Evolutionary conservation across 2,329 filamentous ascomycete genomes (phyloP).

Genomic region (Penicillium expansum): DNA sequence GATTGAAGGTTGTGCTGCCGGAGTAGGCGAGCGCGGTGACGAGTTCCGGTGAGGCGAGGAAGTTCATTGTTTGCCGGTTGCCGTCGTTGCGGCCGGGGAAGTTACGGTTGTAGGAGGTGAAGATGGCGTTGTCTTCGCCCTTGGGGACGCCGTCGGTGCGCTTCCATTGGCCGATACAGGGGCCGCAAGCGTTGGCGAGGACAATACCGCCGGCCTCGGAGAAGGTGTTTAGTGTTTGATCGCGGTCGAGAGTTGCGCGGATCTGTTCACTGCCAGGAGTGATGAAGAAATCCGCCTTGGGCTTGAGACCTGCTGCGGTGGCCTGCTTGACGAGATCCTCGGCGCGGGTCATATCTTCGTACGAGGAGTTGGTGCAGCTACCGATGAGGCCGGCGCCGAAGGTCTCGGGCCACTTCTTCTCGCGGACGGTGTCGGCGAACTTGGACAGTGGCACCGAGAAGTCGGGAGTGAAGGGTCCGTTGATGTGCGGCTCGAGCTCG

Average conservation of each 20-base stretch:
- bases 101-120: slow-evolving; percentile 98
- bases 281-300: slow-evolving; percentile 89
- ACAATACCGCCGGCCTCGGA: slow-evolving; percentile 81
- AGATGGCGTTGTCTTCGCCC: slow-evolving; percentile 86
- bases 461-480: slow-evolving; percentile 95
- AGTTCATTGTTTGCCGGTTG: slow-evolving; percentile 97
- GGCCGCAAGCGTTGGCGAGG: slow-evolving; percentile 91
- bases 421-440: slow-evolving; percentile 79
- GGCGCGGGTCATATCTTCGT: slow-evolving; percentile 96
- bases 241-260: slow-evolving; percentile 85
- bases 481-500: slow-evolving; percentile 89
- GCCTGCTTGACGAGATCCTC: slow-evolving; percentile 93
- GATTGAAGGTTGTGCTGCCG: slow-evolving; percentile 92
- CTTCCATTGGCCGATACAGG: slow-evolving; percentile 85
- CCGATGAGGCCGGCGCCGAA: slow-evolving; percentile 93
- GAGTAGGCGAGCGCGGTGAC: slow-evolving; percentile 96
- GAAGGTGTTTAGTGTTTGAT: slow-evolving; percentile 82
- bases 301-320: slow-evolving; percentile 80
- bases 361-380: slow-evolving; percentile 98
- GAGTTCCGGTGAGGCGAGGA: slow-evolving; percentile 92
- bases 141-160: slow-evolving; percentile 81
- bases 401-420: slow-evolving; percentile 85
- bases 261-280: slow-evolving; percentile 97
- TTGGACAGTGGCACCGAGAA: slow-evolving; percentile 86
- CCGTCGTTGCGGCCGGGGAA: slow-evolving; percentile 97